A percentile compares a stretch with the other conserved stretches of the same genome.
Evolutionary conservation across 768 basidiomycete genomes (phyloP).

Genomic region (Roridomyces roridus): DNA sequence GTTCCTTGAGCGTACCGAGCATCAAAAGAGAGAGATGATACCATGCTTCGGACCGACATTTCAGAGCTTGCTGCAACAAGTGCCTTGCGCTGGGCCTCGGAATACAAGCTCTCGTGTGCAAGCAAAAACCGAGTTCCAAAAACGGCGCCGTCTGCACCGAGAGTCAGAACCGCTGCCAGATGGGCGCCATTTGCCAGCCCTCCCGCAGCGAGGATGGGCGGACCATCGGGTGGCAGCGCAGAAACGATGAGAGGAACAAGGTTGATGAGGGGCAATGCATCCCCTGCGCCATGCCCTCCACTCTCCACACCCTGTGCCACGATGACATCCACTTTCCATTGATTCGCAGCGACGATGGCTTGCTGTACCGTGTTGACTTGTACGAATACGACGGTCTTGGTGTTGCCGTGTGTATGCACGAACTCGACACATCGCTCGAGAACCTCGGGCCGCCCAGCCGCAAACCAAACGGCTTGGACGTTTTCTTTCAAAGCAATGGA

Average conservation of each 20-base stretch:
- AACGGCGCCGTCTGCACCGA: slow-evolving; percentile 73
- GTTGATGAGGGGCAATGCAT: slow-evolving; percentile 64
- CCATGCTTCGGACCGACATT: slow-evolving; percentile 59
- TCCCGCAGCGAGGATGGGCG: slow-evolving; percentile 75
- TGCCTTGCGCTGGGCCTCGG: slow-evolving; percentile 56
- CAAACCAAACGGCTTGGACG: slow-evolving; percentile 75
- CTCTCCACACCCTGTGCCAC: slow-evolving; percentile 85
- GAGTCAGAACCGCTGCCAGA: slow-evolving; percentile 65
- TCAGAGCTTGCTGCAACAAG: slow-evolving; percentile 53
- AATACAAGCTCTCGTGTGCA: slow-evolving; percentile 68
- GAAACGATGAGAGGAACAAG: slow-evolving; percentile 63
- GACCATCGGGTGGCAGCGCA: slow-evolving; percentile 45
- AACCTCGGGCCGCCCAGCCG: slow-evolving; percentile 71
- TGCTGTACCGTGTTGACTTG: slow-evolving; percentile 68
- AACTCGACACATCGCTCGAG: slow-evolving; percentile 64
- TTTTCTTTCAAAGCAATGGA: slow-evolving; percentile 56
- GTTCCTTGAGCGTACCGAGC: not conserved
- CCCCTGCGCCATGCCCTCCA: slow-evolving; percentile 73
- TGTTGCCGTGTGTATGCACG: slow-evolving; percentile 62
- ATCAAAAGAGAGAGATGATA: not conserved
- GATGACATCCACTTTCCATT: slow-evolving; percentile 77
- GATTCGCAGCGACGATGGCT: slow-evolving; percentile 61
- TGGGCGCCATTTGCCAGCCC: slow-evolving; percentile 72
- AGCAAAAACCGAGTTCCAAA: slow-evolving; percentile 80
- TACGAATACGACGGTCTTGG: slow-evolving; percentile 63